Conservation (phyloP, 345 rosid genomes). For the Citrus australasica region DNA sequence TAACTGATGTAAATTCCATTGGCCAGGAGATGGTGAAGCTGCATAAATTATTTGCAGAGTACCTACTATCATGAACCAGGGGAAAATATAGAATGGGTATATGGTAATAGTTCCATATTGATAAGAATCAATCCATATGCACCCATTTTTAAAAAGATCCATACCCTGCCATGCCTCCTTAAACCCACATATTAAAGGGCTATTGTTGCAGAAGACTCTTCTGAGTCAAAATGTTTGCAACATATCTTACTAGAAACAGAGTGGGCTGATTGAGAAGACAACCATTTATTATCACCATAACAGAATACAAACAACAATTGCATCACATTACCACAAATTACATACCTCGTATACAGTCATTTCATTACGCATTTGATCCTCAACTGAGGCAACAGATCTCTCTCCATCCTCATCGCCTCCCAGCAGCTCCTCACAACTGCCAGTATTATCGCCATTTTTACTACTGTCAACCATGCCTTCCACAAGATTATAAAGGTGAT, state of each 20-base stretch:
- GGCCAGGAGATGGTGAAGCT: too few species aligned
- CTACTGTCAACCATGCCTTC: slow-evolving; percentile 59
- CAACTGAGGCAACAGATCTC: slow-evolving; percentile 69
- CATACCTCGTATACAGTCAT: slow-evolving; percentile 87
- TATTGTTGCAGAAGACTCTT: background rate
- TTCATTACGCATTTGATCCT: slow-evolving; percentile 87
- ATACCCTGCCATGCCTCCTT: background rate
- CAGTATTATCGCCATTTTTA: slow-evolving; percentile 47
- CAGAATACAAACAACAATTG: background rate
- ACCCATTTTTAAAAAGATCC: background rate
- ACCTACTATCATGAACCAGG: too few species aligned
- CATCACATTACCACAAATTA: slow-evolving; percentile 19
- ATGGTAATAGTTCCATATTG: slow-evolving; percentile 8
- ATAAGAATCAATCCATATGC: background rate
- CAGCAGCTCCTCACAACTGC: slow-evolving; percentile 52
- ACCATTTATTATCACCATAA: background rate
- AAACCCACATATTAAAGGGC: background rate
- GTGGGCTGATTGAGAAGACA: background rate
- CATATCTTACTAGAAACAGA: background rate
- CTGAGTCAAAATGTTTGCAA: too few species aligned
- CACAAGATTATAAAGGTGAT: slow-evolving; percentile 56
- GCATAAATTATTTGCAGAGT: too few species aligned
- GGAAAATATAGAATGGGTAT: background rate
- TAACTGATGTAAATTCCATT: background rate
- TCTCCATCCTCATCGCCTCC: slow-evolving; percentile 83